Conservation (phyloP, 225 moss, liverwort and hornwort genomes). For the Rhytidiadelphus loreus region DNA sequence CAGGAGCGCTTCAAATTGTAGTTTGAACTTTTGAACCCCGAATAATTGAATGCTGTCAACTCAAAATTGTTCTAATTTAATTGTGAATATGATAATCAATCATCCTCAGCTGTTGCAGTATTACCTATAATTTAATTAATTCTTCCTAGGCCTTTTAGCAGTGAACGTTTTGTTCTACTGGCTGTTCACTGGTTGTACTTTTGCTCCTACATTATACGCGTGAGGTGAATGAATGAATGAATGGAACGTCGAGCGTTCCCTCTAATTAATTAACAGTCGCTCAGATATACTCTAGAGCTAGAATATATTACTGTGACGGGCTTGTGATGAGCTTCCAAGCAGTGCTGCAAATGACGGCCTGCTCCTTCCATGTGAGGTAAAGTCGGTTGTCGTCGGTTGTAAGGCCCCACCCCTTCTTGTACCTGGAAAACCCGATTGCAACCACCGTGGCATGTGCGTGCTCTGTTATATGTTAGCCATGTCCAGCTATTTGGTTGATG, state of each 20-base stretch:
- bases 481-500: background rate
- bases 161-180: background rate
- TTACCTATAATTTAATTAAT: background rate
- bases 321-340: constrained; percentile 52
- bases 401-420: constrained; percentile 59
- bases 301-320: constrained; percentile 7
- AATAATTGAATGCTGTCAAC: background rate
- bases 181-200: background rate
- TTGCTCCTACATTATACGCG: background rate
- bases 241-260: background rate
- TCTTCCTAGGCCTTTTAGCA: background rate
- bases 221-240: background rate
- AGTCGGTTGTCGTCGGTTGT: constrained; percentile 20
- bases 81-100: background rate
- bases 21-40: background rate
- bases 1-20: background rate
- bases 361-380: constrained; percentile 52
- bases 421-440: background rate
- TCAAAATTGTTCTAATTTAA: background rate
- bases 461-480: too few relatives aligned
- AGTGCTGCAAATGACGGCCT: constrained; percentile 46
- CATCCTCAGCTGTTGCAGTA: background rate
- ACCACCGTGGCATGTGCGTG: background rate
- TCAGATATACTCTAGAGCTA: background rate
- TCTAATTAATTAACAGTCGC: background rate